Percentiles rank a stretch among this genome's conserved stretches.
Evolutionary conservation across 768 basidiomycete species (phyloP).

Genomic region (Kwoniella botswanensis): DNA sequence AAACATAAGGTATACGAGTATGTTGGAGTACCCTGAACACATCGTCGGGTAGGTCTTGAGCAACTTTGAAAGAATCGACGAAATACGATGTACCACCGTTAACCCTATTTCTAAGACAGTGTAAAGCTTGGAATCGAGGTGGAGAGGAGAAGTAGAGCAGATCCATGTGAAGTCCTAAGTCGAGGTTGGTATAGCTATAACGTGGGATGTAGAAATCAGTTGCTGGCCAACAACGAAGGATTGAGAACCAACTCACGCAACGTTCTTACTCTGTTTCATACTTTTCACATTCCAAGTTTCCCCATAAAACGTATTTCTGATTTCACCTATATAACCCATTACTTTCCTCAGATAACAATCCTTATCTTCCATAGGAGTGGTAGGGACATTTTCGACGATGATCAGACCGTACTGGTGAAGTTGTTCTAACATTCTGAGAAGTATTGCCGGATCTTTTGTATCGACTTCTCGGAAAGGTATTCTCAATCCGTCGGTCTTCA

Average conservation of each 20-base stretch:
- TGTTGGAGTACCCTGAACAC: slow-evolving; percentile 68
- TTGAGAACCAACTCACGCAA: slow-evolving; percentile 63
- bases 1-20: slow-evolving; percentile 82
- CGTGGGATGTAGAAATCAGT: too few relatives aligned
- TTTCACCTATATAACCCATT: slow-evolving; percentile 71
- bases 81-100: slow-evolving; percentile 83
- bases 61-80: slow-evolving; percentile 76
- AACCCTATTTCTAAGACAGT: slow-evolving; percentile 85
- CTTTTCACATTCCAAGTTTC: slow-evolving; percentile 85
- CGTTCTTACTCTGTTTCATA: slow-evolving; percentile 74
- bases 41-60: slow-evolving; percentile 63
- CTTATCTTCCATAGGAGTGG: slow-evolving; percentile 65
- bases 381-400: slow-evolving; percentile 74
- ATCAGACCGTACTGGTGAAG: slow-evolving; percentile 74
- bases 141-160: slow-evolving; percentile 87
- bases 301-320: slow-evolving; percentile 89
- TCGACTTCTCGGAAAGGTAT: slow-evolving; percentile 42
- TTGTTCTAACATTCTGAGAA: slow-evolving; percentile 70
- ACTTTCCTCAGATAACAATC: slow-evolving; percentile 72
- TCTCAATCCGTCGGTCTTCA: slow-evolving; percentile 64
- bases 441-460: neutral
- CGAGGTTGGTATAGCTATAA: slow-evolving; percentile 75
- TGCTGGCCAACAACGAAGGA: too few relatives aligned
- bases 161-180: slow-evolving; percentile 90
- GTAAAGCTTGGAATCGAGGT: slow-evolving; percentile 88